Evolutionary conservation across 192 early-diverging fungal species (phyloP), one percentile per base, ranked within the genome.

Genomic region (Mortierella hygrophila): DNA sequence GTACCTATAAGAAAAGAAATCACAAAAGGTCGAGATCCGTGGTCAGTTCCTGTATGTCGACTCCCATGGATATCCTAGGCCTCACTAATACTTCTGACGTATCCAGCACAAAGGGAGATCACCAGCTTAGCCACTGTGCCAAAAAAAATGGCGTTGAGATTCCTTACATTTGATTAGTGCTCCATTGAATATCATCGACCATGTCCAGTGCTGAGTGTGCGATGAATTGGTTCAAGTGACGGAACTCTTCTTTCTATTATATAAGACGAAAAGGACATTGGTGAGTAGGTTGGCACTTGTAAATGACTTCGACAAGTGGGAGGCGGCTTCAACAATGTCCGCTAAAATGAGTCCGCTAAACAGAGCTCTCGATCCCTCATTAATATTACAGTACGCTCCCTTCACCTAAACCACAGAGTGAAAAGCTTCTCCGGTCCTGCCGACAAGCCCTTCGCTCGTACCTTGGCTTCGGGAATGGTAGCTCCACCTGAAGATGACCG

Each of bases 121-220:
- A 35, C 23, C 9, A 26, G 13, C 7, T 26, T 63, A 20, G 65
- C 6, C 47, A 72, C 35, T 46, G 29, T 37, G 21, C 15, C n/a
- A n/a, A 10, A 20, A 38, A 42, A 29, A 37, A 6, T 15, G 32
- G 15, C n/a, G 6, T 21, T 21, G 23, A 16, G n/a, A 16, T 2
- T 6, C 37, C 81, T 85, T 93, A 97, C 95, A 95, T 96, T 9
- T 94, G 91, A 65, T 93, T 96, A 37, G 94, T 97, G 77, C 91
- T 94, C 94, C 97, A 98, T 89, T 96, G 94, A 38, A 96, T 88
- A 83, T 99, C 99, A 77, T 99, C 98, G 23, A 99, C 97, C 52
- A 98, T 92, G 89, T 99, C 99, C 72, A 99, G 92, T 26, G 98
- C 97, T 13, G 98, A 95, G 83, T 99, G 99, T 16, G 97, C 94